A percentile compares a stretch with the other conserved stretches of the same genome.
Conservation (phyloP, 2,329 filamentous ascomycete genomes). For the Fusarium palustre region DNA sequence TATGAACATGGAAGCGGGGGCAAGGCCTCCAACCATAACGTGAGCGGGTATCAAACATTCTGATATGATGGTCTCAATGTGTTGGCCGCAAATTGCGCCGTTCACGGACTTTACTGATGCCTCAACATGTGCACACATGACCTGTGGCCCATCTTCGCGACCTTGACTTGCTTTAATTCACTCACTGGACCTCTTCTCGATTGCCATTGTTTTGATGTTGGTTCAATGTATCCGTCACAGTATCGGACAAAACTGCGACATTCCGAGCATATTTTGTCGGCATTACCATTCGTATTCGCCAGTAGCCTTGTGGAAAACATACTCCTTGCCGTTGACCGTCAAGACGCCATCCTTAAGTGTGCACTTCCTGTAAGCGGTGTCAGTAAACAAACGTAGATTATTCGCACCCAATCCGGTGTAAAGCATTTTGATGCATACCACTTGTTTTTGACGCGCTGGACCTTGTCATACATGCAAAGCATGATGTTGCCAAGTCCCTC, state of each 20-base stretch:
- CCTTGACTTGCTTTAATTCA: constrained; percentile 13
- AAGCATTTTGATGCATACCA: constrained; percentile 65
- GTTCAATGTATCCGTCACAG: not conserved
- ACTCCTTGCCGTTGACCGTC: constrained; percentile 93
- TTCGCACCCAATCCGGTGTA: not conserved
- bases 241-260: constrained; percentile 7
- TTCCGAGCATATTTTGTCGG: not conserved
- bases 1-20: constrained; percentile 20
- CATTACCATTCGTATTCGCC: constrained; percentile 96
- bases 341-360: constrained; percentile 96
- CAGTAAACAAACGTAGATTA: constrained; percentile 20
- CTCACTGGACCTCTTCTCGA: not conserved
- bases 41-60: constrained; percentile 20
- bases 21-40: constrained; percentile 11
- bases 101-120: constrained; percentile 24
- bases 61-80: constrained; percentile 37
- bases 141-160: constrained; percentile 17
- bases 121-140: constrained; percentile 25
- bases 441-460: constrained; percentile 99
- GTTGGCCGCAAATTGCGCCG: constrained; percentile 41
- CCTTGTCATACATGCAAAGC: constrained; percentile 99
- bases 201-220: constrained; percentile 31
- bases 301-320: constrained; percentile 96
- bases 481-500: constrained; percentile 89
- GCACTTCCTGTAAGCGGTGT: constrained; percentile 77